Conservation (phyloP, 805 yeast species). For the Sugiyamaella mastotermitis region DNA sequence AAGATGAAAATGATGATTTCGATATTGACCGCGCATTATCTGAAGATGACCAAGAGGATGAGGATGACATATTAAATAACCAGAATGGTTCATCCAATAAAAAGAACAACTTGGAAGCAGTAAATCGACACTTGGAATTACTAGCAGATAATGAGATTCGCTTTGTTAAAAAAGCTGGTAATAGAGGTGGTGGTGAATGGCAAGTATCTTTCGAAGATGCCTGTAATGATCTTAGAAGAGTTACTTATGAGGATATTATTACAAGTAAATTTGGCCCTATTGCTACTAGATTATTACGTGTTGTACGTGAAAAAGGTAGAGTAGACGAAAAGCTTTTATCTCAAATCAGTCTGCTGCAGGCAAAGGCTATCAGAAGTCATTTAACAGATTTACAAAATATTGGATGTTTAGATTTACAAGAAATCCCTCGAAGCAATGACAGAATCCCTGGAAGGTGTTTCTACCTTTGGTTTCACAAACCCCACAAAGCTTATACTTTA, state of each 20-base stretch:
- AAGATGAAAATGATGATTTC: conserved; percentile 16
- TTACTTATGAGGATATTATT: conserved; percentile 31
- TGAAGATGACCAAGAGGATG: conserved; percentile 11
- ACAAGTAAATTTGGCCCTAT: conserved; percentile 36
- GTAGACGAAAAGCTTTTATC: conserved; percentile 83
- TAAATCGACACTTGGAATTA: conserved; percentile 65
- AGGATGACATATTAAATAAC: conserved; percentile 5
- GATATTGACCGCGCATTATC: no score
- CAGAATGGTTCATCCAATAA: conserved; percentile 1
- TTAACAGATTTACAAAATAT: conserved; percentile 58
- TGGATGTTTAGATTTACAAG: conserved; percentile 82
- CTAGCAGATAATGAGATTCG: conserved; percentile 50
- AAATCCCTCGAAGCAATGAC: conserved; percentile 86
- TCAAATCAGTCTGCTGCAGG: conserved; percentile 68
- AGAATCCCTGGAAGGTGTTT: conserved; percentile 87
- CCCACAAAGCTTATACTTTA: conserved; percentile 43
- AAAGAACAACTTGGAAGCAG: conserved; percentile 1
- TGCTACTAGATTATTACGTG: conserved; percentile 68
- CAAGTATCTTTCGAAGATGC: conserved; percentile 32
- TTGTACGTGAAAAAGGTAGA: conserved; percentile 61
- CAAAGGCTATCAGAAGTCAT: conserved; percentile 67
- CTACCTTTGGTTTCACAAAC: conserved; percentile 69
- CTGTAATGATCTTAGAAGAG: conserved; percentile 23
- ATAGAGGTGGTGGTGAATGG: conserved; percentile 46
- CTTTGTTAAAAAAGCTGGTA: conserved; percentile 51